Conservation (phyloP, 495 filamentous ascomycete species). For the Hypoxylon crocopeplum region DNA sequence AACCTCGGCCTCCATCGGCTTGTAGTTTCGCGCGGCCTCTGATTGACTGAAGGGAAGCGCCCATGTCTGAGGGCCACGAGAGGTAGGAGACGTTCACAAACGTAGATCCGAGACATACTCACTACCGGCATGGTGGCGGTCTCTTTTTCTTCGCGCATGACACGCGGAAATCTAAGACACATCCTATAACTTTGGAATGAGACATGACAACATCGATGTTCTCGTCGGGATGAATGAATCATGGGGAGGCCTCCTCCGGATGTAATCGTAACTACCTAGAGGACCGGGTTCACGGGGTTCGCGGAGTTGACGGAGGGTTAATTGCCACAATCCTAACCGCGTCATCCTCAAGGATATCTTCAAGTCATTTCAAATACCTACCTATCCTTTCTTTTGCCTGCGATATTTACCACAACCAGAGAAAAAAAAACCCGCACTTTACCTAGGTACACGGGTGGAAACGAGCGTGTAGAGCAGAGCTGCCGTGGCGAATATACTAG, state of each 20-base stretch:
- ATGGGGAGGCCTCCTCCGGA: constrained; percentile 8
- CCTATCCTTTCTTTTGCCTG: constrained; percentile 1
- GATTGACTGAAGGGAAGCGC: constrained; percentile 6
- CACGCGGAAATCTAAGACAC: constrained; percentile 10
- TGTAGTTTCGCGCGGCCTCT: constrained; percentile 7
- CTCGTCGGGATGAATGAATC: constrained; percentile 1
- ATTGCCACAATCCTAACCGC: constrained; percentile 14
- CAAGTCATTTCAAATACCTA: constrained; percentile 8
- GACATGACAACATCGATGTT: constrained; percentile 18
- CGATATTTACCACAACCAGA: neutral
- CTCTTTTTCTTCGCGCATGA: constrained; percentile 19
- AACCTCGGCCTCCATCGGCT: constrained; percentile 12
- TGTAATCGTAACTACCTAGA: constrained; percentile 3
- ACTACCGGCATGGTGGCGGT: constrained; percentile 29
- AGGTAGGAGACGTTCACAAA: neutral
- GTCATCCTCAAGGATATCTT: constrained; percentile 4
- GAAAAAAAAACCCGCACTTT: constrained; percentile 4
- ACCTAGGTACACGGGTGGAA: neutral
- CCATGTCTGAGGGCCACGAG: constrained; percentile 21
- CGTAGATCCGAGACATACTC: constrained; percentile 24
- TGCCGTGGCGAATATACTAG: neutral
- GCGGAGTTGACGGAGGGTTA: too few relatives aligned
- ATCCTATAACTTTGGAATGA: constrained; percentile 4
- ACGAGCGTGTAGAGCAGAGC: neutral
- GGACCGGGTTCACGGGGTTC: constrained; percentile 7